Evolutionary conservation across 805 yeast genomes (phyloP).

Genomic region (Monosporozyma aerobia): DNA sequence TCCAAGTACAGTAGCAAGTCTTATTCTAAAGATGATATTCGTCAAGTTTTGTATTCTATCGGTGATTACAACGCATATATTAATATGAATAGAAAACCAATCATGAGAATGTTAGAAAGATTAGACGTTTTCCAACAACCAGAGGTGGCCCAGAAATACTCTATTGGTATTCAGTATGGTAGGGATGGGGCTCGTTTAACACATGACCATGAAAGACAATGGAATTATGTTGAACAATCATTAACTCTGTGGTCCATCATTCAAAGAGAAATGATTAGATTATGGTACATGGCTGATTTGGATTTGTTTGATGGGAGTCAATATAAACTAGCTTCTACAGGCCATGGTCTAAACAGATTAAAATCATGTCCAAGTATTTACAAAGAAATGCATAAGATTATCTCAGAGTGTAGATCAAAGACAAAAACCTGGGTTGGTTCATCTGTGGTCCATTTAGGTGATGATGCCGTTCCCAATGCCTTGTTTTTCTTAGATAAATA

Average conservation of each 20-base stretch:
- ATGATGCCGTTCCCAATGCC: conserved; percentile 78
- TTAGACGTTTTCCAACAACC: conserved; percentile 40
- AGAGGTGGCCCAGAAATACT: conserved; percentile 33
- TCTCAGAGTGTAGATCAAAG: conserved; percentile 52
- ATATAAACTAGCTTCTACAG: conserved; percentile 60
- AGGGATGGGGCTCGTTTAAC: conserved; percentile 61
- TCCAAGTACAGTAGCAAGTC: conserved; percentile 36
- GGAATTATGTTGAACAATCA: conserved; percentile 66
- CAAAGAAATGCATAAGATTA: conserved; percentile 61
- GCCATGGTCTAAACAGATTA: conserved; percentile 72
- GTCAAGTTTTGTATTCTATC: conserved; percentile 64
- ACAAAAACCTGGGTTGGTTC: conserved; percentile 73
- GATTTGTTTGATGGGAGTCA: conserved; percentile 50
- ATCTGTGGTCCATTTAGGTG: conserved; percentile 72
- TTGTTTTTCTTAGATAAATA: conserved; percentile 71
- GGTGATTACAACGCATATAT: conserved; percentile 73
- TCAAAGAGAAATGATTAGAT: conserved; percentile 66
- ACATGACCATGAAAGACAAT: conserved; percentile 66
- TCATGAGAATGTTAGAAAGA: conserved; percentile 49
- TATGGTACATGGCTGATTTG: conserved; percentile 71
- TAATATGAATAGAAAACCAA: conserved; percentile 60
- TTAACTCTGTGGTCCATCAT: conserved; percentile 66
- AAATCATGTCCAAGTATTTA: conserved; percentile 63
- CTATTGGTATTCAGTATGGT: conserved; percentile 59
- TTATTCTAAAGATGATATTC: conserved; percentile 49